Evolutionary conservation across 108 stramenopile species (phyloP), one percentile per base, ranked within the genome.

Genomic region (Hondaea fermentalgiana): DNA sequence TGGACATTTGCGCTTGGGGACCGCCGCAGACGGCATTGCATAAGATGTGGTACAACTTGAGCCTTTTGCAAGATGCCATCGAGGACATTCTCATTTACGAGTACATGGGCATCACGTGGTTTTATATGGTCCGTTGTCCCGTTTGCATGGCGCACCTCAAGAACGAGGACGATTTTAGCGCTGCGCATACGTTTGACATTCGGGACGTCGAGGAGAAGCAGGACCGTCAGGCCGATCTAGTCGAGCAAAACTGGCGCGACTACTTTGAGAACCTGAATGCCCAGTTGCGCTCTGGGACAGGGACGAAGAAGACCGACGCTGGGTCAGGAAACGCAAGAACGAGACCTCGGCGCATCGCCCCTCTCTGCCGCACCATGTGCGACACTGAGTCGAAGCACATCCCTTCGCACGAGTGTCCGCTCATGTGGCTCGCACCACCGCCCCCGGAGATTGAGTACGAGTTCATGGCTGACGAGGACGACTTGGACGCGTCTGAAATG

Each of bases 51-150:
- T 21, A 83, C 25, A 47, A 55, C 17, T 17, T 83, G 12, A 3
- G 25, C 43, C 44, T 53, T n/a, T 28, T 83, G 23, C 45, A 83
- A 23, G 76, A 83, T 3, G 51, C 51, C n/a, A 83, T 83, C 23
- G 76, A 83, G 28, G 51, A 47, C 1, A 83, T 83, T 12, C 51
- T 83, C 25, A 83, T 83, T 53, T 47, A 83, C 51, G 76, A 83
- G 51, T 83, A 83, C 23, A 83, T 83, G 76, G 76, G 76, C 28
- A 53, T 83, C n/a, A 83, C 76, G 8, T 83, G 76, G 76, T 47
- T 83, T 16, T 83, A 83, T 23, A 47, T 83, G 49, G 76, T 83
- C n/a, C 6, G 76, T 12, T 83, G 76, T 4, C 76, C 76, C n/a
- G 23, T 28, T 6, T 83, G 76, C 51, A n/a, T 83, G 10, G 45